A percentile compares a stretch with the other conserved stretches of the same genome.
Evolutionary conservation across 148 eudicot genomes (phyloP).

Genomic region (Persicaria tinctoria): DNA sequence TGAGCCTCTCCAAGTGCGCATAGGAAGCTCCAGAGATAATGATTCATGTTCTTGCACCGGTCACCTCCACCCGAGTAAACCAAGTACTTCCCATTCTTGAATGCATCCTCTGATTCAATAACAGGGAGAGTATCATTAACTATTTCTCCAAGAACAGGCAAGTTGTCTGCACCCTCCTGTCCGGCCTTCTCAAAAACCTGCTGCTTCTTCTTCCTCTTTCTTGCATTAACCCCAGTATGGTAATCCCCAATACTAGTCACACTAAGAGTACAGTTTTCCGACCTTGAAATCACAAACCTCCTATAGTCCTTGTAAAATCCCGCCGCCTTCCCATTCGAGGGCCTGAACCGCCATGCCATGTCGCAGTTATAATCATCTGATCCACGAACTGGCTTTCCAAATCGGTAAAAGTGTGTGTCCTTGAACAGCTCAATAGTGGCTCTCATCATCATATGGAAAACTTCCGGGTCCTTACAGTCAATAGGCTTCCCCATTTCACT

Average conservation of each 20-base stretch:
- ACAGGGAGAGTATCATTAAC: conserved; percentile 80
- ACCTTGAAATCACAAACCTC: conserved; percentile 48
- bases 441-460: conserved; percentile 84
- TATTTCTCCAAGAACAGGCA: conserved; percentile 66
- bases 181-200: conserved; percentile 48
- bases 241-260: conserved; percentile 75
- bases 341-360: conserved; percentile 98
- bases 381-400: conserved; percentile 81
- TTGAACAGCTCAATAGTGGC: conserved; percentile 78
- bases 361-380: conserved; percentile 60
- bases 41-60: conserved; percentile 91
- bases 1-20: conserved; percentile 98
- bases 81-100: conserved; percentile 62
- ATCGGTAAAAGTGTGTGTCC: conserved; percentile 79
- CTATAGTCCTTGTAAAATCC: conserved; percentile 79
- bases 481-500: conserved; percentile 59
- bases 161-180: conserved; percentile 14
- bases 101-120: conserved; percentile 69
- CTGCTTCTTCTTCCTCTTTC: conserved; percentile 70
- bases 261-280: conserved; percentile 60
- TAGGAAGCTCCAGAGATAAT: conserved; percentile 85
- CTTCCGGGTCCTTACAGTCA: conserved; percentile 73
- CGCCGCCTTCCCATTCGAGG: conserved; percentile 75
- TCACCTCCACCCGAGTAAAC: conserved; percentile 78
- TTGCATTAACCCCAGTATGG: conserved; percentile 77